These are phyloP conservation scores for Boeremia exigua DNA, from an alignment of 2,329 filamentous ascomycete species.

Conservation along the genomic window DNA sequence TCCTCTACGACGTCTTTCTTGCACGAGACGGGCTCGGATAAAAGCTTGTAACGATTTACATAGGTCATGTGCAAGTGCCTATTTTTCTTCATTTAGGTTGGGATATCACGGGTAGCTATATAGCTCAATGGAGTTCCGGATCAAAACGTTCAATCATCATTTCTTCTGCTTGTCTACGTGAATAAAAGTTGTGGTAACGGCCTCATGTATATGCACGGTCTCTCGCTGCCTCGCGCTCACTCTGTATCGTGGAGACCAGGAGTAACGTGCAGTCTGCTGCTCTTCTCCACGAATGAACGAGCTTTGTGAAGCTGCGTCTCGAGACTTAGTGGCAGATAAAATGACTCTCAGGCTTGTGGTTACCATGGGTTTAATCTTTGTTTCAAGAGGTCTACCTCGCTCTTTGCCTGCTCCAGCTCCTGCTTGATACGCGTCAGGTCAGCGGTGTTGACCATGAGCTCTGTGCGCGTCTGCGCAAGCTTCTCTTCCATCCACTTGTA, in stretches of 20 bases:
- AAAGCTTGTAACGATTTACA: slow-evolving; percentile 34
- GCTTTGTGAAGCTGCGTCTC: background rate
- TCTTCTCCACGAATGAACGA: background rate
- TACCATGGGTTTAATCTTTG: background rate
- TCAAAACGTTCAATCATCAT: slow-evolving; percentile 22
- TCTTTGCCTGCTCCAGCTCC: no score
- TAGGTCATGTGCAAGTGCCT: slow-evolving; percentile 23
- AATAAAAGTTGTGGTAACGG: background rate
- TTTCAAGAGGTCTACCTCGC: background rate
- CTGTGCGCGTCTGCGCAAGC: background rate
- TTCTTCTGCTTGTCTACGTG: background rate
- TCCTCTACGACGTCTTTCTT: slow-evolving; percentile 21
- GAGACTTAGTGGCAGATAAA: background rate
- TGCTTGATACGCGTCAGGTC: no score
- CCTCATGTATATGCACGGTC: no score
- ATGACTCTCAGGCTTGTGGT: background rate
- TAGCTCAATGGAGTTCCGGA: slow-evolving; percentile 39
- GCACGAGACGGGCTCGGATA: slow-evolving; percentile 25
- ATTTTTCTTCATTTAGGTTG: slow-evolving; percentile 16
- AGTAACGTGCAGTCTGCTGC: no score
- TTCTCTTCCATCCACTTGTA: background rate
- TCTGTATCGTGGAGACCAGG: no score
- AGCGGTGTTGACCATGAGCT: background rate
- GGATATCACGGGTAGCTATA: slow-evolving; percentile 30
- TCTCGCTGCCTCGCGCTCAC: no score